These are phyloP conservation scores for Tricholoma hemisulphureum DNA, from an alignment of 768 basidiomycete species.

Conservation along the genomic window DNA sequence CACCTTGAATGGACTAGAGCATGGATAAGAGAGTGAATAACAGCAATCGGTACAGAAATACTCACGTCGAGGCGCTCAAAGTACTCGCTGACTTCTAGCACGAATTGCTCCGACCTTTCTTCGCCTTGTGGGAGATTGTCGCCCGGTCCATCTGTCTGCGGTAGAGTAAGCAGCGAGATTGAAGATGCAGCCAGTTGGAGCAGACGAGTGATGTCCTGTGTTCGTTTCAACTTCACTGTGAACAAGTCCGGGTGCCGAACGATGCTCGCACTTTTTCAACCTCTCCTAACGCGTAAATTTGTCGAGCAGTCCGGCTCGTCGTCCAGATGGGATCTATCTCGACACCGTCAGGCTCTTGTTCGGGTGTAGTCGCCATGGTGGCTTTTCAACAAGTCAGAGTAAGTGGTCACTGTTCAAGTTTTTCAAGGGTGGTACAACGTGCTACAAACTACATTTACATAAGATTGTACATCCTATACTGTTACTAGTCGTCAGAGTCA, in stretches of 20 bases:
- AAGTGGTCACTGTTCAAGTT: constrained; percentile 5
- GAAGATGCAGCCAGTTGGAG: constrained; percentile 75
- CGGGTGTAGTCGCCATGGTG: constrained; percentile 27
- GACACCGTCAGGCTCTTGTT: constrained; percentile 32
- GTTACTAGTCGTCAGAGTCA: constrained; percentile 15
- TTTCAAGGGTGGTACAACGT: no score
- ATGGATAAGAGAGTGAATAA: constrained; percentile 5
- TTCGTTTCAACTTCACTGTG: not conserved
- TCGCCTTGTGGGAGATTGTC: constrained; percentile 75
- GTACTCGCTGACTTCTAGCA: constrained; percentile 81
- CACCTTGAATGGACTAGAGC: constrained; percentile 66
- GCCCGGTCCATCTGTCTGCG: constrained; percentile 71
- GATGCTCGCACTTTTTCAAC: constrained; percentile 64
- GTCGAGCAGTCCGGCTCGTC: constrained; percentile 75
- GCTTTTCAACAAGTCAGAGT: not conserved
- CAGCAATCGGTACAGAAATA: constrained; percentile 6
- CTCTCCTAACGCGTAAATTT: constrained; percentile 76
- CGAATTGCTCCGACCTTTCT: constrained; percentile 83
- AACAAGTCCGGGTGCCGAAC: not conserved
- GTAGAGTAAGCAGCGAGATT: constrained; percentile 76
- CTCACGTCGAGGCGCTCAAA: constrained; percentile 78
- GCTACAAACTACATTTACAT: not conserved
- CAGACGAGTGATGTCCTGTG: constrained; percentile 76
- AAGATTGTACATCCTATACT: not conserved
- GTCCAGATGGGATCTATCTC: constrained; percentile 80